Conservation (phyloP, 1,284 basidiomycete species). For the Jaminaea rosea region DNA sequence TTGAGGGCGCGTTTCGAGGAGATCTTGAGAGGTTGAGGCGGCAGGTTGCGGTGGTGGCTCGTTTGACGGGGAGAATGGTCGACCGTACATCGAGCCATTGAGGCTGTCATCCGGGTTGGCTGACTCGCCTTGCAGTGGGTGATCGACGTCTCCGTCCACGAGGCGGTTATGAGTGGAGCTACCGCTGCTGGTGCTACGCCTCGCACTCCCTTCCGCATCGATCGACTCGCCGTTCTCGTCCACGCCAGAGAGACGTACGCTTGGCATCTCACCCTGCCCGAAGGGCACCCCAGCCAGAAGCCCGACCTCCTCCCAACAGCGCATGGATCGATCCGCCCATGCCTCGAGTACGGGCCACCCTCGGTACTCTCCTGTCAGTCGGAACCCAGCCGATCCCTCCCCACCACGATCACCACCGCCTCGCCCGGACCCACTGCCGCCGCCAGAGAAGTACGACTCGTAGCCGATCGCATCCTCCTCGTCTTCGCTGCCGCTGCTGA, state of each 20-base stretch:
- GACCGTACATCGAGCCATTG: neutral
- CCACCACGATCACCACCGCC: slow-evolving; percentile 40
- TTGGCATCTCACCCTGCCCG: slow-evolving; percentile 16
- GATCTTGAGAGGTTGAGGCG: slow-evolving; percentile 3
- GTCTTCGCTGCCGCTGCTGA: slow-evolving; percentile 18
- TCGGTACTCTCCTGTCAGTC: slow-evolving; percentile 35
- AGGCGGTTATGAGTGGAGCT: slow-evolving; percentile 13
- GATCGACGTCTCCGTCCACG: slow-evolving; percentile 16
- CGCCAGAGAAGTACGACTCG: slow-evolving; percentile 38
- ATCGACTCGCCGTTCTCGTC: slow-evolving; percentile 22
- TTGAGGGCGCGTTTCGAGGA: neutral
- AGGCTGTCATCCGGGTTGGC: neutral
- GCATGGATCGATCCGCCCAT: slow-evolving; percentile 41
- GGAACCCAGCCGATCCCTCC: slow-evolving; percentile 34
- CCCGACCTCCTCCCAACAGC: slow-evolving; percentile 37
- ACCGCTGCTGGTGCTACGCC: neutral
- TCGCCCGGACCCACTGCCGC: slow-evolving; percentile 20
- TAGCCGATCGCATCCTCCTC: slow-evolving; percentile 44
- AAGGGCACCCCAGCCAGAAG: slow-evolving; percentile 19
- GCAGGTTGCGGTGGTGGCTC: neutral
- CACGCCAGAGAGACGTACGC: slow-evolving; percentile 12
- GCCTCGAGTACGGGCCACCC: slow-evolving; percentile 44
- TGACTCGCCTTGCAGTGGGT: neutral
- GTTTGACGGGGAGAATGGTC: neutral
- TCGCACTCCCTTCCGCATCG: slow-evolving; percentile 15